phyloP scores from a whole-genome alignment of 1,284 basidiomycete species.

The Spongiforma sp. region DNA sequence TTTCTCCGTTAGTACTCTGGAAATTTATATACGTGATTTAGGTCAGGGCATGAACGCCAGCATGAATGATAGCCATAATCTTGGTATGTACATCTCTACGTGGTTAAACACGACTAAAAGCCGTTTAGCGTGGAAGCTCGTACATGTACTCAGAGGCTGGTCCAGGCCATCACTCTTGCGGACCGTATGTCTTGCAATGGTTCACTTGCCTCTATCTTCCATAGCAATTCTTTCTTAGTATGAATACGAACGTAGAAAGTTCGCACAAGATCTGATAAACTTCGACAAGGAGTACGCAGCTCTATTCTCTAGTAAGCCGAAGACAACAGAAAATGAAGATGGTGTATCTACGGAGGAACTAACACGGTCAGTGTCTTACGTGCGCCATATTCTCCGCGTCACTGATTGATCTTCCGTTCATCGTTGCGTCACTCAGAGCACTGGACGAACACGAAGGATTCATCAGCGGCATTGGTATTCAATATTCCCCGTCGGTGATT shows the following conservation, averaged over 20 bases:
- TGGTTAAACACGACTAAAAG: not conserved
- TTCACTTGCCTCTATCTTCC: not conserved
- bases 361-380: not conserved
- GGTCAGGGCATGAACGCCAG: constrained; percentile 1
- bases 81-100: not conserved
- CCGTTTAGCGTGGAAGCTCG: not conserved
- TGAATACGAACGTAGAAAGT: not conserved
- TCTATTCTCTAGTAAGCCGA: not conserved
- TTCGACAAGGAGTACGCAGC: not conserved
- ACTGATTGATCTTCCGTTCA: not conserved
- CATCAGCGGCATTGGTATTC: constrained; percentile 66
- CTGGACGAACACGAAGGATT: constrained; percentile 35
- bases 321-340: not conserved
- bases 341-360: not conserved
- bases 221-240: not conserved
- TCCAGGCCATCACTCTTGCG: not conserved
- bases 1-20: too few relatives aligned
- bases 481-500: constrained; percentile 58
- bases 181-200: not conserved
- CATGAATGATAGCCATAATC: not conserved
- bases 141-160: not conserved
- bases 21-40: not conserved
- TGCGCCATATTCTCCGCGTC: not conserved
- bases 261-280: not conserved
- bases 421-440: not conserved